Percentiles rank a stretch among this genome's conserved stretches.
phyloP scores from a whole-genome alignment of 2,329 filamentous ascomycete species.

The Chrysoporthe deuterocubensis region DNA sequence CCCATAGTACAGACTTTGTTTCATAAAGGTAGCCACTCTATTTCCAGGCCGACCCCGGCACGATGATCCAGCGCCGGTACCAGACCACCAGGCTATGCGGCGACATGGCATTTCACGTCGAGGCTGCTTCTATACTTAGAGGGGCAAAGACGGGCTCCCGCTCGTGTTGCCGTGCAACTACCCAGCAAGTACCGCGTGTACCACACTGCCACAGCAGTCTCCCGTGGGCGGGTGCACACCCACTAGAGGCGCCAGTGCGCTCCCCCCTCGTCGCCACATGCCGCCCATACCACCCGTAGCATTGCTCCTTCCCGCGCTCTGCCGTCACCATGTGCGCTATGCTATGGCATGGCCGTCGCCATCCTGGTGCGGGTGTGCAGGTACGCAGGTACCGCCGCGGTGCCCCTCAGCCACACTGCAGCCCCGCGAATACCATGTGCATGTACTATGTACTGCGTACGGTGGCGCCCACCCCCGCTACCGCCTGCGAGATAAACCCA shows the following conservation, averaged over 20 bases:
- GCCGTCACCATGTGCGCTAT: not conserved
- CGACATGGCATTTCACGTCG: not conserved
- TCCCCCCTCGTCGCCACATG: no score
- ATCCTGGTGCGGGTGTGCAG: not conserved
- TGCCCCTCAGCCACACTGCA: not conserved
- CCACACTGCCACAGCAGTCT: no score
- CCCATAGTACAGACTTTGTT: not conserved
- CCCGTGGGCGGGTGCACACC: no score
- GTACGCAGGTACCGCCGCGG: not conserved
- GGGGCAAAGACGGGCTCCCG: conserved; percentile 7
- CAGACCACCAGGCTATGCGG: no score
- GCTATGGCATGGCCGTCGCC: not conserved
- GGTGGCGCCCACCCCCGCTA: not conserved
- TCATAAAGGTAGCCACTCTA: conserved; percentile 3
- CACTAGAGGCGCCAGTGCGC: no score
- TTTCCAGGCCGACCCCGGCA: not conserved
- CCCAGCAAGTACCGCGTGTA: not conserved
- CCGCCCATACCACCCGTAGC: not conserved
- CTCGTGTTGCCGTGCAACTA: not conserved
- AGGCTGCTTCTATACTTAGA: not conserved
- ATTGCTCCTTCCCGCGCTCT: conserved; percentile 7
- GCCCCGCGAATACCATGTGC: not conserved
- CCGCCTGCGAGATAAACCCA: conserved; percentile 4
- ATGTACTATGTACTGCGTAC: not conserved
- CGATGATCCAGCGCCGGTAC: not conserved